Conservation (phyloP, 257 asterid species). For the Gynochthodes officinalis region DNA sequence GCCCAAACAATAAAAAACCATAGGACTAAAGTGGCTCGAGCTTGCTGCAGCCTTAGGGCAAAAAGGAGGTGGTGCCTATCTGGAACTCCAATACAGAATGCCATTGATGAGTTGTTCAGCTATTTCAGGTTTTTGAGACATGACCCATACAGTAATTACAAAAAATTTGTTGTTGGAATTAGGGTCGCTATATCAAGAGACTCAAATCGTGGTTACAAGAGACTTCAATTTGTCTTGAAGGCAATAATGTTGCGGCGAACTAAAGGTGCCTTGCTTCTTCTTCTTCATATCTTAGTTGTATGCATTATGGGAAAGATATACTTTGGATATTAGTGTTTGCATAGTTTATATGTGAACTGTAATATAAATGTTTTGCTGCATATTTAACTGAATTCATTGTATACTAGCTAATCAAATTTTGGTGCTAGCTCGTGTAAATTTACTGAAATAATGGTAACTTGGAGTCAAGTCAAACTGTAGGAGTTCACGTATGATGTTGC, state of each 20-base stretch:
- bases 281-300: neutral
- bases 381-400: neutral
- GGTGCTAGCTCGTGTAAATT: neutral
- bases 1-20: slow-evolving; percentile 96
- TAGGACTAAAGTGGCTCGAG: slow-evolving; percentile 96
- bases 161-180: slow-evolving; percentile 55
- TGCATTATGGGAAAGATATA: neutral
- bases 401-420: neutral
- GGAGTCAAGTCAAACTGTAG: neutral
- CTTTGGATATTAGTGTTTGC: neutral
- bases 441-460: neutral
- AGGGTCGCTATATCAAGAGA: slow-evolving; percentile 70
- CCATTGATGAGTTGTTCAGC: slow-evolving; percentile 91
- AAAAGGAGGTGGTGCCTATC: slow-evolving; percentile 98
- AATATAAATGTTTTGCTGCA: neutral
- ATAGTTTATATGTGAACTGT: slow-evolving; percentile 1
- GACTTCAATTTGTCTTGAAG: slow-evolving; percentile 79
- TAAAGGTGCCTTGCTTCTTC: slow-evolving; percentile 55
- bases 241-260: slow-evolving; percentile 96
- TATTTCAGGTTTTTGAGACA: slow-evolving; percentile 94
- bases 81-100: slow-evolving; percentile 97
- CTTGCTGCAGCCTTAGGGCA: slow-evolving; percentile 98
- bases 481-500: neutral
- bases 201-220: slow-evolving; percentile 67
- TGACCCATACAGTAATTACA: slow-evolving; percentile 83